These are phyloP conservation scores for Cyphellophora attinorum DNA, from an alignment of 2,329 filamentous ascomycete species.

Conservation along the genomic window DNA sequence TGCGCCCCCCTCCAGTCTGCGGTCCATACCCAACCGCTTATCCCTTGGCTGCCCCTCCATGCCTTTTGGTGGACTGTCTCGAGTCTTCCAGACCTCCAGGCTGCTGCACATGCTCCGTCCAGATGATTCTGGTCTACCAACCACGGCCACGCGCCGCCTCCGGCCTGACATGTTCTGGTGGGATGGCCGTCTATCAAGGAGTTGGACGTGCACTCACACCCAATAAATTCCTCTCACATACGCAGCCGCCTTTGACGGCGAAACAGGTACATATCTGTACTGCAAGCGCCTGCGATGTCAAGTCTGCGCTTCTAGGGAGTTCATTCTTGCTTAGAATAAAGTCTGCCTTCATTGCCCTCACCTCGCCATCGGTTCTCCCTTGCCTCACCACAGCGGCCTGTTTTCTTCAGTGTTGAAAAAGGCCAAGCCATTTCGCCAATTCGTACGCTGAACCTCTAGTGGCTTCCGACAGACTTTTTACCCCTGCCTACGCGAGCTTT, in stretches of 20 bases:
- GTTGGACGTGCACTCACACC: background rate
- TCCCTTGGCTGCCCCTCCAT: background rate
- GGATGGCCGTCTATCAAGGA: background rate
- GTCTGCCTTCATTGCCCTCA: too few relatives aligned
- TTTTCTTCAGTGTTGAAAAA: too few relatives aligned
- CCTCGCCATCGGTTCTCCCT: too few relatives aligned
- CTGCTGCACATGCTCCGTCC: background rate
- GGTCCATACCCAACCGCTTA: background rate
- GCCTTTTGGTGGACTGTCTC: background rate
- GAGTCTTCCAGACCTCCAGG: background rate
- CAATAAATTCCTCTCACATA: background rate
- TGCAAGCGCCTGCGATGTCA: background rate
- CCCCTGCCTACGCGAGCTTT: background rate
- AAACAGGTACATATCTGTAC: constrained; percentile 1
- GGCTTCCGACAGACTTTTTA: background rate
- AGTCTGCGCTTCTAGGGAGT: too few relatives aligned
- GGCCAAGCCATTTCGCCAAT: too few relatives aligned
- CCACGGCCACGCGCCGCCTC: background rate
- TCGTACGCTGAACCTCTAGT: background rate
- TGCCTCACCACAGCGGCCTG: too few relatives aligned
- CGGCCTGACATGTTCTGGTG: background rate
- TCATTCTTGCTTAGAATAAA: too few relatives aligned
- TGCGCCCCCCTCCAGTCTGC: background rate
- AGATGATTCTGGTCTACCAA: background rate
- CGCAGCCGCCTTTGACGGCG: background rate